These are phyloP conservation scores for Alnus glutinosa DNA, from an alignment of 306 rosid genomes.

Conservation along the genomic window DNA sequence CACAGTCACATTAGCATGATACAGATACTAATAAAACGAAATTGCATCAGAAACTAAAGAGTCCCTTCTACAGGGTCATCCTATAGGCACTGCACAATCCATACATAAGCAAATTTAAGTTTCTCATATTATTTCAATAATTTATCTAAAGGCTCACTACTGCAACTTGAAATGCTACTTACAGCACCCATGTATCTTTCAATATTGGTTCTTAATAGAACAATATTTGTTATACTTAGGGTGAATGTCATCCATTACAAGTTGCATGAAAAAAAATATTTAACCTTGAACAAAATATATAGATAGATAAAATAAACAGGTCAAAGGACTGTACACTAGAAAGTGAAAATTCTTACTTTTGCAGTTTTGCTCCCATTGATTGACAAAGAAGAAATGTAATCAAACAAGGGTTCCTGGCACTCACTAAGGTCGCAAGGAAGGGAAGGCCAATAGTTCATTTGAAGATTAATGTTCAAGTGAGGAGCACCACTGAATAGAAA, in stretches of 20 bases:
- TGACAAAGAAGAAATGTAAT: conserved; percentile 59
- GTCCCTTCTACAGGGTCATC: conserved; percentile 1
- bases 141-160: background rate
- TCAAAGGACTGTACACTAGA: background rate
- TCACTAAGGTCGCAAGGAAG: conserved; percentile 88
- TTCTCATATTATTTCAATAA: background rate
- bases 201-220: background rate
- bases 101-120: background rate
- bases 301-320: background rate
- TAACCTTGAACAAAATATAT: background rate
- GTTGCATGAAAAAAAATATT: background rate
- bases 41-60: conserved; percentile 2
- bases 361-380: conserved; percentile 79
- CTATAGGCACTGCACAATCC: background rate
- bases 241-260: background rate
- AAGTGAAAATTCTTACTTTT: conserved; percentile 53
- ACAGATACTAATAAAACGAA: background rate
- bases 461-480: conserved; percentile 87
- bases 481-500: conserved; percentile 81
- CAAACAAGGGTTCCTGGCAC: conserved; percentile 92
- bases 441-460: conserved; percentile 97
- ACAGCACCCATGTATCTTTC: background rate
- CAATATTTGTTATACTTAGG: background rate
- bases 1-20: background rate
- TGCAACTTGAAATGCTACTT: background rate